Evolutionary conservation across 2,329 filamentous ascomycete genomes (phyloP).

Genomic region (Albifimbria verrucaria): DNA sequence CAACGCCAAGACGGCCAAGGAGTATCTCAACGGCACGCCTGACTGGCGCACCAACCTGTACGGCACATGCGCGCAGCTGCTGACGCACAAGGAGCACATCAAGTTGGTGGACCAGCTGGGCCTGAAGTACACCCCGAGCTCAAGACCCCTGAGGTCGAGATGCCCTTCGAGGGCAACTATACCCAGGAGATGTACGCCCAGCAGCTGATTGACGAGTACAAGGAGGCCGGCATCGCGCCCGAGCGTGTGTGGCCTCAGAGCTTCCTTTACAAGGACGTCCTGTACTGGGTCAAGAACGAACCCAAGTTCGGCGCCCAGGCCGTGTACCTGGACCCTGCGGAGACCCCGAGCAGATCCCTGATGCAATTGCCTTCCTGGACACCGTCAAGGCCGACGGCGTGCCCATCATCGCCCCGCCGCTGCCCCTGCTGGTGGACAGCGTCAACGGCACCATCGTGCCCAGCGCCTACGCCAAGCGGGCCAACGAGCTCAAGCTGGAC

Average conservation of each 20-base stretch:
- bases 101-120: constrained; percentile 53
- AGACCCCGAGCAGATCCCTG: constrained; percentile 47
- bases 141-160: constrained; percentile 65
- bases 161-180: constrained; percentile 64
- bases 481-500: constrained; percentile 58
- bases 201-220: constrained; percentile 62
- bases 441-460: constrained; percentile 55
- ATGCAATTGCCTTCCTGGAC: constrained; percentile 55
- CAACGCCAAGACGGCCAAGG: constrained; percentile 52
- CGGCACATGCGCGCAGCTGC: constrained; percentile 58
- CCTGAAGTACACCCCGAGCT: constrained; percentile 63
- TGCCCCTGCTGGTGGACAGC: constrained; percentile 58
- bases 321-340: constrained; percentile 62
- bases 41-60: constrained; percentile 65
- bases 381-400: constrained; percentile 56
- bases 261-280: constrained; percentile 61
- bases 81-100: constrained; percentile 62
- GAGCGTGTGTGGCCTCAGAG: constrained; percentile 60
- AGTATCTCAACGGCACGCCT: constrained; percentile 57
- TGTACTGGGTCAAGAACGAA: constrained; percentile 63
- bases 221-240: constrained; percentile 47
- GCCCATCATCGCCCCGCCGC: constrained; percentile 59
- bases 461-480: constrained; percentile 58
- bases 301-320: constrained; percentile 60
- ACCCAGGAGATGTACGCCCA: constrained; percentile 63